Evolutionary conservation across 2,329 filamentous ascomycete genomes (phyloP), one percentile per base, ranked within the genome.

Genomic region (Xenosphaeropsis pyriputrescens): DNA sequence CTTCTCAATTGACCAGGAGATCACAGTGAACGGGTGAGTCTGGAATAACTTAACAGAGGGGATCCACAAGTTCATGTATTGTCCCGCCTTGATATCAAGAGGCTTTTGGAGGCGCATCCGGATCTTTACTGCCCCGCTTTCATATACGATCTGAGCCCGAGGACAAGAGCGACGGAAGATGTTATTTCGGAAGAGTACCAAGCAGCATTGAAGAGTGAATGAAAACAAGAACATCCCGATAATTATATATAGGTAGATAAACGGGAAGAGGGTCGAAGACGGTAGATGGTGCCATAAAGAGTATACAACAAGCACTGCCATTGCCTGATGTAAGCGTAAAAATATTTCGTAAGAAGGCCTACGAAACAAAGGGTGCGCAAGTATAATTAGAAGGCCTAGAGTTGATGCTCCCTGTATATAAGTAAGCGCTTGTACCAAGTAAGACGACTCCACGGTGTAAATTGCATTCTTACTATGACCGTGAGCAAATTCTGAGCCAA

Each of bases 51-150:
- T 38, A 13, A 38, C 29, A 7, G 36, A 38, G 16, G 36, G 29
- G 18, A 38, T 38, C 29, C 29, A 38, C 26, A 38, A 19, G 36
- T 38, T 38, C 13, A 38, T 38, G 22, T 33, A 32, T 22, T 33
- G 8, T 13, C 36, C 18, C 32, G 36, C 36, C 16, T 36, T 17
- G 15, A 38, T 13, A 13, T 34, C 22, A 18, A 38, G n/a, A 11
- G 26, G 29, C 29, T 17, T 13, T 7, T 31, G 32, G 26, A 43
- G 26, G 18, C 8, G 32, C 16, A 41, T 32, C 17, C n/a, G 34
- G 15, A 43, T 39, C 36, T 39, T 43, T n/a, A 43, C 34, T 18
- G 18, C 8, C 9, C 32, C 32, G 16, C 8, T 8, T 9, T 8
- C 16, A 15, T 34, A 8, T 34, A 17, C 9, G 12, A 34, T 34